Percentiles rank a stretch among this genome's conserved stretches.
phyloP scores from a whole-genome alignment of 2,329 filamentous ascomycete species.

The Sporothrix inflata region DNA sequence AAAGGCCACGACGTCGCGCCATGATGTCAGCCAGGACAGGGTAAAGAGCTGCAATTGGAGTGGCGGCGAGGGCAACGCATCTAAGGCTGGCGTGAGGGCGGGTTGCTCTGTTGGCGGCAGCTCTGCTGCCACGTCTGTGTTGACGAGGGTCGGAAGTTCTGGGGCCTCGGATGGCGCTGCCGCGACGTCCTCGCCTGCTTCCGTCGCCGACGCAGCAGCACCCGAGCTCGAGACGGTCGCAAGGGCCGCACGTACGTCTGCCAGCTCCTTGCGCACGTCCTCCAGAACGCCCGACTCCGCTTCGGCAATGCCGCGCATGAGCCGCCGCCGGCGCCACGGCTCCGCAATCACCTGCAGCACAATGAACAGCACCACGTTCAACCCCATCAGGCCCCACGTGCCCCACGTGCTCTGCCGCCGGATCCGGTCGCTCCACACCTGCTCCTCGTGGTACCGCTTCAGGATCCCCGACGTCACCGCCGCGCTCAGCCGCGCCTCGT shows the following conservation, averaged over 20 bases:
- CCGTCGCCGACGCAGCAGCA: not conserved
- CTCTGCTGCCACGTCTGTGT: not conserved
- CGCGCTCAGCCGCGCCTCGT: conserved; percentile 75
- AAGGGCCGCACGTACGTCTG: conserved; percentile 40
- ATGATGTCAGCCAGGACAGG: conserved; percentile 38
- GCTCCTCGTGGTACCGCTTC: conserved; percentile 94
- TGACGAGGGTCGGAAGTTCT: not conserved
- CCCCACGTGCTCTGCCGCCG: conserved; percentile 96
- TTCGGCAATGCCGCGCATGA: conserved; percentile 82
- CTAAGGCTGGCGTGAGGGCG: not conserved
- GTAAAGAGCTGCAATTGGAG: not conserved
- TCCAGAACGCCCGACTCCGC: conserved; percentile 67
- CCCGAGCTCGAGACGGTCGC: conserved; percentile 32
- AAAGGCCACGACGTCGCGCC: conserved; percentile 45
- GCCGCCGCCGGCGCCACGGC: conserved; percentile 81
- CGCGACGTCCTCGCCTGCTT: not conserved
- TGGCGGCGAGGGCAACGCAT: not conserved
- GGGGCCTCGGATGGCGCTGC: not conserved
- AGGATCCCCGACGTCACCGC: conserved; percentile 82
- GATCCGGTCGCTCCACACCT: conserved; percentile 99
- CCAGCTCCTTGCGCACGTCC: conserved; percentile 51
- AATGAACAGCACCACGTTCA: conserved; percentile 89
- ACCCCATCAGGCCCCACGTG: conserved; percentile 96
- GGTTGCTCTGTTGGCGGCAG: not conserved
- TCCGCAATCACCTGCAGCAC: conserved; percentile 87